A percentile compares a stretch with the other conserved stretches of the same genome.
phyloP scores from a whole-genome alignment of 192 early-diverging fungal species.

The Entomortierella parvispora region DNA sequence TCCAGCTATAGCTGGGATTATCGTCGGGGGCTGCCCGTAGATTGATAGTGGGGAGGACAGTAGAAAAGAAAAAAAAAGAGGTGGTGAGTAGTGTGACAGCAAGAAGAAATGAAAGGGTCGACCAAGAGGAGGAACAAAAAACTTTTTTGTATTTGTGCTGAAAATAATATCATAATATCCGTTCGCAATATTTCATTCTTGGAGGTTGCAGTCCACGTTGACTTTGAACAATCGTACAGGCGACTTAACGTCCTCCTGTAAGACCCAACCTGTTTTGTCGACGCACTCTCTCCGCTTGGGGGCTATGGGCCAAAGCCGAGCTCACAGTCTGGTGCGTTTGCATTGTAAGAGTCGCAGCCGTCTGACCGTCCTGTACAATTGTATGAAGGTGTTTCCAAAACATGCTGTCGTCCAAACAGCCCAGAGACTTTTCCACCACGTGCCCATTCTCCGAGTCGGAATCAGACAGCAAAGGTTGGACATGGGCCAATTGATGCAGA shows the following conservation, averaged over 20 bases:
- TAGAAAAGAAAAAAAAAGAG: too few relatives aligned
- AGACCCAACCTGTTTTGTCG: background rate
- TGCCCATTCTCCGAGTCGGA: too few relatives aligned
- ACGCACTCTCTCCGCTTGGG: conserved; percentile 13
- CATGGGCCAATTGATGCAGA: conserved; percentile 25
- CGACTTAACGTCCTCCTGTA: background rate
- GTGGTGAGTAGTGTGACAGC: too few relatives aligned
- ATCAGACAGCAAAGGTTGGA: background rate
- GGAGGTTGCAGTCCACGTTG: too few relatives aligned
- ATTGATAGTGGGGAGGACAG: conserved; percentile 1
- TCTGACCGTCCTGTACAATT: conserved; percentile 43
- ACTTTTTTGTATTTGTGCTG: too few relatives aligned
- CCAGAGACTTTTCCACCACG: too few relatives aligned
- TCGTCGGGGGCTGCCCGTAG: conserved; percentile 9
- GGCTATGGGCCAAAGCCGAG: conserved; percentile 5
- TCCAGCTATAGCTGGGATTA: conserved; percentile 17
- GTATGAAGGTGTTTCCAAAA: conserved; percentile 35
- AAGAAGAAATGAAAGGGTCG: too few relatives aligned
- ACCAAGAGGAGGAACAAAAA: too few relatives aligned
- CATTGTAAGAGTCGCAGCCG: conserved; percentile 45
- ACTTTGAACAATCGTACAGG: too few relatives aligned
- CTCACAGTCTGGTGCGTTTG: conserved; percentile 51
- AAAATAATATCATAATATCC: too few relatives aligned
- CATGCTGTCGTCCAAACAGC: background rate
- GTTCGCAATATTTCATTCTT: too few relatives aligned